Conservation (phyloP, 164 flowering plant genomes). For the Vitis labrusca region DNA sequence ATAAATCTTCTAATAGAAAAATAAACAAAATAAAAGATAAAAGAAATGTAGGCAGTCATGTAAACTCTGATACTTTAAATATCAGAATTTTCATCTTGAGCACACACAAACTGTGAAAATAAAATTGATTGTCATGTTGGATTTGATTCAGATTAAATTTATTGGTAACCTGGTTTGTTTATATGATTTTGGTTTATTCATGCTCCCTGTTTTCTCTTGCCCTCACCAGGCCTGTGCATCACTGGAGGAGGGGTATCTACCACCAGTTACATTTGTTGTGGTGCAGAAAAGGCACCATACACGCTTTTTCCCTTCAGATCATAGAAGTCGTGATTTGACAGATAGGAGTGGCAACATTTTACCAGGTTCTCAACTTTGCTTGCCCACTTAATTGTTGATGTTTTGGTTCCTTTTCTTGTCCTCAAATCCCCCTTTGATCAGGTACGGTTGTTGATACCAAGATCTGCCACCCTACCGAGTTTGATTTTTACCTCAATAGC, state of each 20-base stretch:
- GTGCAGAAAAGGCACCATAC: conserved; percentile 92
- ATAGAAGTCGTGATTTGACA: conserved; percentile 21
- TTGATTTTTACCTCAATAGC: conserved; percentile 90
- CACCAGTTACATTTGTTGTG: conserved; percentile 78
- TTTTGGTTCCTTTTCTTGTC: not conserved
- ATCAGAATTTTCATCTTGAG: too few species aligned
- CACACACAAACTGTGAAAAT: too few species aligned
- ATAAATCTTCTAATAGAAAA: too few species aligned
- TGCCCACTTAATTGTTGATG: not conserved
- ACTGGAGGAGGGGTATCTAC: conserved; percentile 58
- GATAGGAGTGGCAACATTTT: conserved; percentile 84
- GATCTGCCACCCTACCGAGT: conserved; percentile 86
- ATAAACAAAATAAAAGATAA: too few species aligned
- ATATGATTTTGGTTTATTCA: too few species aligned
- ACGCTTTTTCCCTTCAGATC: conserved; percentile 64
- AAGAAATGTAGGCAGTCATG: too few species aligned
- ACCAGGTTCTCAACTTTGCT: conserved; percentile 49
- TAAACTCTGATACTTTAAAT: too few species aligned
- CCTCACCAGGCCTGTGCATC: conserved; percentile 70
- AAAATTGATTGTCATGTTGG: too few species aligned
- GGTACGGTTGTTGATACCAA: conserved; percentile 87
- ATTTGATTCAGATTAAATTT: too few species aligned
- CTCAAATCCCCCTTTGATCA: conserved; percentile 13
- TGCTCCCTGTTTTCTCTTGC: not conserved
- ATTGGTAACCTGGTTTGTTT: not conserved